These are phyloP conservation scores for Nakaseomyces kungkrabaensis DNA, from an alignment of 1,139 yeast genomes.

Conservation along the genomic window DNA sequence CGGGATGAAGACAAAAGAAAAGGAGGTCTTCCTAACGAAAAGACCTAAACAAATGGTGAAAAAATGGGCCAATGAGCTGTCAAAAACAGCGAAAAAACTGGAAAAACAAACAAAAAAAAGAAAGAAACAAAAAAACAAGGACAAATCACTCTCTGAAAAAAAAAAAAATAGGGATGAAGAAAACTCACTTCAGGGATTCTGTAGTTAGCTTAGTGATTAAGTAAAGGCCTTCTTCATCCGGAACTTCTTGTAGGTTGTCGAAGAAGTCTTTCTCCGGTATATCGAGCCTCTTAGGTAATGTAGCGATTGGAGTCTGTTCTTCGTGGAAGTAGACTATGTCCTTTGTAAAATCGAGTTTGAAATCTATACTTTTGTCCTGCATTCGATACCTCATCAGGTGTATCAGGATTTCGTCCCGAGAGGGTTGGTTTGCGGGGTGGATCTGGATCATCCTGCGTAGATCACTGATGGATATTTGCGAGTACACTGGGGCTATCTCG, in stretches of 20 bases:
- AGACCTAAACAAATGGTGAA: too few species aligned
- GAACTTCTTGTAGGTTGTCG: neutral
- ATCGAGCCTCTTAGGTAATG: neutral
- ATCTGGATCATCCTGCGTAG: conserved; percentile 14
- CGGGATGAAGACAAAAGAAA: too few species aligned
- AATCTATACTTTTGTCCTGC: conserved; percentile 10
- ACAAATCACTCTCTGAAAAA: neutral
- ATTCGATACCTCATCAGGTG: conserved; percentile 23
- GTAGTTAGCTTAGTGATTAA: neutral
- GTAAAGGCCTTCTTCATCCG: neutral
- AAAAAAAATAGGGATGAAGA: too few species aligned
- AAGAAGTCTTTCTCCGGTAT: neutral
- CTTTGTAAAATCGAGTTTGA: conserved; percentile 20
- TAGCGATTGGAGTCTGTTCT: neutral
- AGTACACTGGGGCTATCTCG: conserved; percentile 21
- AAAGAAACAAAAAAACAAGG: neutral
- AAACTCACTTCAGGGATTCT: neutral
- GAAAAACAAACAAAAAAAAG: neutral
- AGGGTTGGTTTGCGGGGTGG: conserved; percentile 6
- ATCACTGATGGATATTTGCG: conserved; percentile 23
- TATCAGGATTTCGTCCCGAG: conserved; percentile 21
- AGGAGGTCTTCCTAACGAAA: too few species aligned
- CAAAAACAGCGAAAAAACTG: neutral
- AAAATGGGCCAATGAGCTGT: too few species aligned
- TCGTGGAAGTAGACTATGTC: conserved; percentile 15